A percentile compares a stretch with the other conserved stretches of the same genome.
Evolutionary conservation across 2,329 filamentous ascomycete genomes (phyloP).

Genomic region (Harringtonia aguacate): DNA sequence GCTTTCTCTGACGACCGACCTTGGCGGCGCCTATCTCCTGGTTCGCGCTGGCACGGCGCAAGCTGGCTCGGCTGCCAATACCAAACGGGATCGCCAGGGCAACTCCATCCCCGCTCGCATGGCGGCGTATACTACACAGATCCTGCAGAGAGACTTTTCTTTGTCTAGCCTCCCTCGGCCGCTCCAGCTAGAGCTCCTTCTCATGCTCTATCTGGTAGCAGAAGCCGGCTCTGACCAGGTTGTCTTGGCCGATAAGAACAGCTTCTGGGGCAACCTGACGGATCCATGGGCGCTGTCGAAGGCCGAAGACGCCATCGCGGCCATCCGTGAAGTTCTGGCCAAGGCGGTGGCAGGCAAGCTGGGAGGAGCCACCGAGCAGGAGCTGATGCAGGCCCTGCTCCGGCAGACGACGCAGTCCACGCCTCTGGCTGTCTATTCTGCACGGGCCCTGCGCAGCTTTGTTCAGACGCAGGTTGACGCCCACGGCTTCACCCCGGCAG

Average conservation of each 20-base stretch:
- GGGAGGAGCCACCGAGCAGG: constrained; percentile 16
- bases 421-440: constrained; percentile 38
- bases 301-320: constrained; percentile 32
- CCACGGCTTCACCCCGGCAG: constrained; percentile 31
- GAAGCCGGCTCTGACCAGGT: constrained; percentile 45
- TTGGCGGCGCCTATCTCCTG: constrained; percentile 62
- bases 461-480: constrained; percentile 34
- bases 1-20: constrained; percentile 60
- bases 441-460: constrained; percentile 39
- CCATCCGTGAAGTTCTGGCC: constrained; percentile 27
- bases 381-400: constrained; percentile 33
- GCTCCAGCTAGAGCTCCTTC: constrained; percentile 38
- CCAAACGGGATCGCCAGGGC: constrained; percentile 54
- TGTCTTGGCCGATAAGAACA: constrained; percentile 29
- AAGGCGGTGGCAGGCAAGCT: constrained; percentile 19
- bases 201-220: constrained; percentile 37
- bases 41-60: constrained; percentile 13
- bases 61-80: constrained; percentile 17
- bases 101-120: constrained; percentile 66
- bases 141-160: constrained; percentile 37
- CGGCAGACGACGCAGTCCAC: constrained; percentile 30
- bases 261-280: constrained; percentile 34
- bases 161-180: constrained; percentile 27
- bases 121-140: constrained; percentile 54
- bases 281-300: constrained; percentile 24